Evolutionary conservation across 208 protist species (phyloP).

Genomic region (Leishmania braziliensis): DNA sequence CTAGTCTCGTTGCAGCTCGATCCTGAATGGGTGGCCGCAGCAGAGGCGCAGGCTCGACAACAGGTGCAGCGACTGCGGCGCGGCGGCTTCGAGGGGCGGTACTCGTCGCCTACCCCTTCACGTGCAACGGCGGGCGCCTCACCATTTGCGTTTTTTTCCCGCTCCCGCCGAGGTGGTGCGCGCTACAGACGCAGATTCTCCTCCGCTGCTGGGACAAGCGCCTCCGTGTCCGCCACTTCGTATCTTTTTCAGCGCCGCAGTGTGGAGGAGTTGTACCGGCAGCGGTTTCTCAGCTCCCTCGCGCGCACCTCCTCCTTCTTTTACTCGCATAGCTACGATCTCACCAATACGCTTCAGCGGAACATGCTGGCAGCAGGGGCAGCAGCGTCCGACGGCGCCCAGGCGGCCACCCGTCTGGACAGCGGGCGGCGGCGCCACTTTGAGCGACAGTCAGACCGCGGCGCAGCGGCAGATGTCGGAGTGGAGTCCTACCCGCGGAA

Average conservation of each 20-base stretch:
- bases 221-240: conserved; percentile 13
- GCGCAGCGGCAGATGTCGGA: neutral
- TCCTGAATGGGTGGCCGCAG: conserved; percentile 15
- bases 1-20: conserved; percentile 51
- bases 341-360: conserved; percentile 94
- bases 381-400: neutral
- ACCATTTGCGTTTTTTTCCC: neutral
- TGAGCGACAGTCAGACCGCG: neutral
- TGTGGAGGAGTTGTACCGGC: conserved; percentile 70
- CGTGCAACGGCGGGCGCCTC: neutral
- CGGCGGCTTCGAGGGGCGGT: neutral
- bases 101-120: neutral
- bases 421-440: neutral
- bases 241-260: conserved; percentile 26
- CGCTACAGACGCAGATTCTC: neutral
- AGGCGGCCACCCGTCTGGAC: neutral
- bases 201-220: neutral
- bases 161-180: neutral
- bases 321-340: conserved; percentile 96
- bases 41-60: conserved; percentile 7
- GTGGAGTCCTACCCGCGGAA: neutral
- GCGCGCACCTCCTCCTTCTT: conserved; percentile 89
- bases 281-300: conserved; percentile 64
- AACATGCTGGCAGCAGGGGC: conserved; percentile 77
- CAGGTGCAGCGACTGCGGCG: neutral